These are phyloP conservation scores for Acer campestre DNA, from an alignment of 345 rosid species.

Conservation along the genomic window DNA sequence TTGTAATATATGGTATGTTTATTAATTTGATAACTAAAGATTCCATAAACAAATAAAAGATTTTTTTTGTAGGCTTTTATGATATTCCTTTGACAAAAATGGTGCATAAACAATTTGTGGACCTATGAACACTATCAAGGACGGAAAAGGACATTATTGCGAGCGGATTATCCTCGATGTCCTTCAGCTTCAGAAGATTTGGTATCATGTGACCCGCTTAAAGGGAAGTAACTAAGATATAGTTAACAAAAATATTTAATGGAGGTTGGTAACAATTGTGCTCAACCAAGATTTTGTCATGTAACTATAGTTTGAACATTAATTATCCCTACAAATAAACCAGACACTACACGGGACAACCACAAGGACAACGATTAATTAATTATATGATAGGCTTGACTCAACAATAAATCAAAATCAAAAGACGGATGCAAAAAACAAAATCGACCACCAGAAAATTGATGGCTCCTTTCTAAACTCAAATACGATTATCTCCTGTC, in stretches of 20 bases:
- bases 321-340: constrained; percentile 14
- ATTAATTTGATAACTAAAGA: not conserved
- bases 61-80: not conserved
- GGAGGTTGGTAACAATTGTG: not conserved
- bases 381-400: not conserved
- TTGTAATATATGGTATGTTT: not conserved
- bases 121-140: not conserved
- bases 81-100: constrained; percentile 6
- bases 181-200: not conserved
- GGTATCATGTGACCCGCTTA: not conserved
- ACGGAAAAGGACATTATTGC: not conserved
- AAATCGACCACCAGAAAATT: not conserved
- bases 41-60: not conserved
- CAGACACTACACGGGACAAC: constrained; percentile 7
- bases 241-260: not conserved
- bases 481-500: not conserved
- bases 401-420: constrained; percentile 11
- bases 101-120: not conserved
- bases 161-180: constrained; percentile 14
- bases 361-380: not conserved
- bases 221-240: not conserved
- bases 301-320: not conserved
- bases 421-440: not conserved
- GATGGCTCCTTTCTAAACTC: not conserved
- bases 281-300: not conserved